Base-by-base conservation (phyloP, 768 basidiomycete genomes). In the Hypsizygus marmoreus region DNA sequence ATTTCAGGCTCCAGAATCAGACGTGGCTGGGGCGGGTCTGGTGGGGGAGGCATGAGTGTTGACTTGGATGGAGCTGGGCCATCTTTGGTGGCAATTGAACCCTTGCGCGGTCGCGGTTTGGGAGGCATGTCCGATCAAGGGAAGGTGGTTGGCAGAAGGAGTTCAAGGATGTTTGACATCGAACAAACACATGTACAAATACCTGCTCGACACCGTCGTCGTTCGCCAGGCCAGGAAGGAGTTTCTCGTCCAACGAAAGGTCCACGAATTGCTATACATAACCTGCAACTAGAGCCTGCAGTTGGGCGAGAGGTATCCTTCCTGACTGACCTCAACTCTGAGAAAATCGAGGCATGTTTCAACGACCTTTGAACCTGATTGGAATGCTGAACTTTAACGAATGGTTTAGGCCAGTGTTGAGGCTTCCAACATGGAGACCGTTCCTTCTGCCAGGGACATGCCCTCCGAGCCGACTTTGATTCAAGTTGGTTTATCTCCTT, bases 1-100 rank as follows among this genome's bases (percentile, higher is more conserved):
- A 83, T 71, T 64, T 91, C 89, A n/a, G 78, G 74, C 37, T 86
- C 80, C 2, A 91, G 64, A 12, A 82, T 76, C 4, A 64, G 59
- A 29, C 62, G 62, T 30, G 73, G 66, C 29, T 54, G 57, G 6
- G 63, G 64, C 40, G 79, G 77, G 33, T 63, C 64, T 6, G 77
- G 76, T 1, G 77, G 76, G 3, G 84, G 82, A 4, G 77, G 77
- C 78, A 86, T 84, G 2, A 74, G 57, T 46, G 67, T 64, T 37
- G 64, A 47, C 40, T 72, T 68, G 39, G 63, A 57, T 26, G 54
- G 48, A 19, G 47, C 25, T 33, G 44, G 34, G n/a, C 52, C 49
- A 52, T 45, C 58, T 24, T 61, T 67, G 16, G 61, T 41, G 6
- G 40, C 43, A 7, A 46, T 34, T 25, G 65, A 58, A 26, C 54